phyloP scores from a whole-genome alignment of 345 rosid genomes.

The Camelina laxa region DNA sequence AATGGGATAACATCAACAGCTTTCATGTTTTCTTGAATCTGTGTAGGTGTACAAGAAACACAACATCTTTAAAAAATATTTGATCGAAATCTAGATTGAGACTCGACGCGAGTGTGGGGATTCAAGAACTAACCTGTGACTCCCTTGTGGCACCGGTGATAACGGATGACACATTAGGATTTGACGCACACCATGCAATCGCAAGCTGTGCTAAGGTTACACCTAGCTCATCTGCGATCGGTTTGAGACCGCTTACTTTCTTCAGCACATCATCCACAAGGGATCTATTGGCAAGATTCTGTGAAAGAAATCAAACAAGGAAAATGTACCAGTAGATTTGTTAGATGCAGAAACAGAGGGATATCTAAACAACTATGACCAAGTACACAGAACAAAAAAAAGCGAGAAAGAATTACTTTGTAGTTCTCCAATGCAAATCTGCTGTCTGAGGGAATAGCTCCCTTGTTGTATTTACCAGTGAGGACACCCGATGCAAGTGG shows the following conservation, averaged over 20 bases:
- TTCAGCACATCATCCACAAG: slow-evolving; percentile 89
- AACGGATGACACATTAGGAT: slow-evolving; percentile 94
- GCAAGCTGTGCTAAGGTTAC: slow-evolving; percentile 94
- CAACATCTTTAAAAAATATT: neutral
- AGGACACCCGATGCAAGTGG: slow-evolving; percentile 99
- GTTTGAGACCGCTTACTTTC: slow-evolving; percentile 92
- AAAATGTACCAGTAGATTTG: slow-evolving; percentile 15
- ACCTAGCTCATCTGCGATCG: slow-evolving; percentile 97
- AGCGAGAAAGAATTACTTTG: slow-evolving; percentile 53
- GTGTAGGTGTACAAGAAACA: slow-evolving; percentile 14
- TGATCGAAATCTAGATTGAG: neutral
- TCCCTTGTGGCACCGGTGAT: slow-evolving; percentile 98
- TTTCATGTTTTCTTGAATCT: slow-evolving; percentile 99
- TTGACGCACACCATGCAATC: slow-evolving; percentile 98
- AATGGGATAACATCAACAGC: slow-evolving; percentile 85
- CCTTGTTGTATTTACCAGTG: slow-evolving; percentile 94
- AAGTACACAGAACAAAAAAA: neutral
- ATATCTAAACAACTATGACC: neutral
- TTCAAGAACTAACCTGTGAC: slow-evolving; percentile 68
- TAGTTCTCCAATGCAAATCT: slow-evolving; percentile 95
- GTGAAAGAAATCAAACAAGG: slow-evolving; percentile 18
- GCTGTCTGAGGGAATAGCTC: slow-evolving; percentile 84
- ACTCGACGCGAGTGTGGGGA: slow-evolving; percentile 9
- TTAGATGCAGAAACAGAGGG: slow-evolving; percentile 14
- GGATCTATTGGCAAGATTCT: slow-evolving; percentile 93